Evolutionary conservation across 768 basidiomycete species (phyloP), one percentile per base, ranked within the genome.

Genomic region (Tylopilus intermedius): DNA sequence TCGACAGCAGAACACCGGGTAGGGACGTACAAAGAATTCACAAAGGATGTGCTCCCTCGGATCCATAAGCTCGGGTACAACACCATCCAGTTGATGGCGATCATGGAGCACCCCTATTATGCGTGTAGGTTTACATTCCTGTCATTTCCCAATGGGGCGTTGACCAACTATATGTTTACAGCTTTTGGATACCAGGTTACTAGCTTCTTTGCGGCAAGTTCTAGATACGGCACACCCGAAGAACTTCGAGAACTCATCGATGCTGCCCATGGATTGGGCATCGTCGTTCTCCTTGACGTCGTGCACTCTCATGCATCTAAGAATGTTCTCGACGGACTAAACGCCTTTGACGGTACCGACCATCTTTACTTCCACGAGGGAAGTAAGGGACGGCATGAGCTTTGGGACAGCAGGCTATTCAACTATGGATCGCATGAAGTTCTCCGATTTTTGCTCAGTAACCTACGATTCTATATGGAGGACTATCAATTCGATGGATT

Each of bases 241-340:
- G 93, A 98, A 30, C 81, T 99, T 57, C 95, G 90, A 70, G 90
- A 94, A 62, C 82, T 99, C 33, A 79, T 99, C 56, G 96, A 99
- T 69, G 90, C 87, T 21, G 96, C 96, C 0, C 96, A 99, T 64
- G 85, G 84, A 30, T 79, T 97, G 79, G 95, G 94, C 7, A 72
- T 99, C 53, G 87, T 88, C 2, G 91, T 99, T 38, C 84, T 99
- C 44, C 83, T 99, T 45, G 96, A 99, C 63, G 82, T 99, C 48
- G 95, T 99, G 0, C 96, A 99, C 72, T 96, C 93, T 15, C 96
- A 99, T 72, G 95, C 96, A 3, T 94, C 88, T 77, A 99, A 97
- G 73, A 99, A 99, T 64, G 86, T 95, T 35, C 77, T 93, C 41
- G 96, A 99, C 63, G 96, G 96, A 37, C 71, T 99, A 47, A 99